These are phyloP conservation scores for Syzygium jambos DNA, from an alignment of 345 rosid genomes.

Conservation along the genomic window DNA sequence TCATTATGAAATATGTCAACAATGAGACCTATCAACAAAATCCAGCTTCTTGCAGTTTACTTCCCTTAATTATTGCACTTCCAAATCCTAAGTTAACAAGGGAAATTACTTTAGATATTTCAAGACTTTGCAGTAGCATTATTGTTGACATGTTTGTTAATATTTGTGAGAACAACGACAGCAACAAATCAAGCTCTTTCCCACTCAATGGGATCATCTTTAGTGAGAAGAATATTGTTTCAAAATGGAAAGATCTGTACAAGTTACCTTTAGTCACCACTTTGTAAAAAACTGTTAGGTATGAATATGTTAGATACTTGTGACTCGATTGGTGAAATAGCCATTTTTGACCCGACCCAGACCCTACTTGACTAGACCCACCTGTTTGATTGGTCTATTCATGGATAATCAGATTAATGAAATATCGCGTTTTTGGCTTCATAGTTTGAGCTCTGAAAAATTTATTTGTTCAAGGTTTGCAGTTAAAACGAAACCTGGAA, in stretches of 20 bases:
- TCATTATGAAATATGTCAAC: not conserved
- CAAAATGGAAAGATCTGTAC: not conserved
- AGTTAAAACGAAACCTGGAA: not conserved
- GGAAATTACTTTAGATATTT: not conserved
- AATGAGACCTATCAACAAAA: not conserved
- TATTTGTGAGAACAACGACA: not conserved
- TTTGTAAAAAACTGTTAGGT: not conserved
- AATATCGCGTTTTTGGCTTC: not conserved
- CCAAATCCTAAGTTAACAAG: not conserved
- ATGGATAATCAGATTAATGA: not conserved
- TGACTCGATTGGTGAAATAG: not conserved
- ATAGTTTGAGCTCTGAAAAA: not conserved
- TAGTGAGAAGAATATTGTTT: not conserved
- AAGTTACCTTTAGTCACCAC: not conserved
- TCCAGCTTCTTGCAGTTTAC: not conserved
- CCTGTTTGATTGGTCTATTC: not conserved
- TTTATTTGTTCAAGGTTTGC: not conserved
- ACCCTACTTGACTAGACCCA: too few species aligned
- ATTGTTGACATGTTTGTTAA: not conserved
- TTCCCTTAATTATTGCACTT: not conserved
- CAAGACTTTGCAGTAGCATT: not conserved
- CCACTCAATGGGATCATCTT: not conserved
- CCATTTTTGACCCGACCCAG: too few species aligned
- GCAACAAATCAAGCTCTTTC: not conserved
- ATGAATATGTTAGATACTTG: not conserved